A percentile compares a stretch with the other conserved stretches of the same genome.
Evolutionary conservation across 805 yeast species (phyloP).

Genomic region (Kuraishia molischiana): DNA sequence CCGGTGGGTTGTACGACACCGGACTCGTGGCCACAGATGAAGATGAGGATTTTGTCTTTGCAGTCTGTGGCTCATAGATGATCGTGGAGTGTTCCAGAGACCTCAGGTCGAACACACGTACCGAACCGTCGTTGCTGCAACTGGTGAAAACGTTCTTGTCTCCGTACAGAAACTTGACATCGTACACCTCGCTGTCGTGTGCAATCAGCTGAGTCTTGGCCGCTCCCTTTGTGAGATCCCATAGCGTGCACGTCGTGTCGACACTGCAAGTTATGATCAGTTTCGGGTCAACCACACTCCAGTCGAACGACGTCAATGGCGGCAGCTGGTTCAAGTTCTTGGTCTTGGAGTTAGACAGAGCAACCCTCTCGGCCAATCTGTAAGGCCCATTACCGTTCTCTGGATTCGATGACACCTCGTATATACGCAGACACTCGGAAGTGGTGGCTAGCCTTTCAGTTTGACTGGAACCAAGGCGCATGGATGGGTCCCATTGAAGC

Average conservation of each 20-base stretch:
- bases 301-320: conserved; percentile 90
- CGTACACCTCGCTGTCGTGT: conserved; percentile 91
- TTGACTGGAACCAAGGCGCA: conserved; percentile 14
- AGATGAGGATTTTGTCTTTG: conserved; percentile 3
- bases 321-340: conserved; percentile 51
- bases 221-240: conserved; percentile 68
- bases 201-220: conserved; percentile 94
- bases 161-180: conserved; percentile 73
- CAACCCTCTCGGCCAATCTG: conserved; percentile 26
- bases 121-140: conserved; percentile 93
- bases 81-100: conserved; percentile 90
- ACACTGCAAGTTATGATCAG: conserved; percentile 76
- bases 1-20: not conserved
- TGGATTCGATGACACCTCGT: conserved; percentile 15
- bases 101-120: conserved; percentile 84
- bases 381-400: conserved; percentile 4
- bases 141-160: conserved; percentile 76
- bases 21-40: conserved; percentile 4
- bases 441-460: conserved; percentile 52
- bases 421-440: conserved; percentile 59
- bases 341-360: conserved; percentile 30
- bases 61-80: conserved; percentile 68
- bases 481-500: conserved; percentile 62
- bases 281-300: conserved; percentile 69
- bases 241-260: conserved; percentile 94